Evolutionary conservation across 768 basidiomycete genomes (phyloP).

Genomic region (Rubroboletus satanas): DNA sequence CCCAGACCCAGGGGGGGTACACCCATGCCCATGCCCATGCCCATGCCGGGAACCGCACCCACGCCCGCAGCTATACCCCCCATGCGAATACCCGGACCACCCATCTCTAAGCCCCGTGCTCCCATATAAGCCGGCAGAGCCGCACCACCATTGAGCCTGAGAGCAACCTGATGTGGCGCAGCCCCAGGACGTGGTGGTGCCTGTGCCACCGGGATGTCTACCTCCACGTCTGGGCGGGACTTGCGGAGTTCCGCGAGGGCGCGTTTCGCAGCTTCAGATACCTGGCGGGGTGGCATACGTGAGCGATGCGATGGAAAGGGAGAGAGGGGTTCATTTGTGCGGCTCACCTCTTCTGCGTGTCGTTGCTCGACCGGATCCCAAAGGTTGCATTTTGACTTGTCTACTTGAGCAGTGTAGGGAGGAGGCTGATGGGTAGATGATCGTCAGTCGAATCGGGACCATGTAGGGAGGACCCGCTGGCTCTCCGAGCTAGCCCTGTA

Average conservation of each 20-base stretch:
- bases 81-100: not conserved
- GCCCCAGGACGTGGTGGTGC: not conserved
- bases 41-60: not conserved
- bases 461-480: not conserved
- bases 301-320: not conserved
- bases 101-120: not conserved
- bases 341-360: slow-evolving; percentile 59
- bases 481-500: not conserved
- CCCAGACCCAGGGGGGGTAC: not conserved
- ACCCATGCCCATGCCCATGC: slow-evolving; percentile 7
- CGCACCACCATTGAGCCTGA: not conserved
- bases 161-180: not conserved
- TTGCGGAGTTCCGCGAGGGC: slow-evolving; percentile 61
- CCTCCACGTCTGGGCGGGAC: slow-evolving; percentile 60
- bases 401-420: slow-evolving; percentile 17
- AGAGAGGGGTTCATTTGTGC: not conserved
- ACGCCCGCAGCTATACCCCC: not conserved
- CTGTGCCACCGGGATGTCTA: slow-evolving; percentile 51
- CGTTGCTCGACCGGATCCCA: slow-evolving; percentile 68
- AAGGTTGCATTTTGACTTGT: slow-evolving; percentile 52
- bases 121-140: not conserved
- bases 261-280: slow-evolving; percentile 60
- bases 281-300: slow-evolving; percentile 39
- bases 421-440: slow-evolving; percentile 17
- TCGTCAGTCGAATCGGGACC: slow-evolving; percentile 5